Evolutionary conservation across 148 eudicot genomes (phyloP).

Genomic region (Heliamphora exappendiculata): DNA sequence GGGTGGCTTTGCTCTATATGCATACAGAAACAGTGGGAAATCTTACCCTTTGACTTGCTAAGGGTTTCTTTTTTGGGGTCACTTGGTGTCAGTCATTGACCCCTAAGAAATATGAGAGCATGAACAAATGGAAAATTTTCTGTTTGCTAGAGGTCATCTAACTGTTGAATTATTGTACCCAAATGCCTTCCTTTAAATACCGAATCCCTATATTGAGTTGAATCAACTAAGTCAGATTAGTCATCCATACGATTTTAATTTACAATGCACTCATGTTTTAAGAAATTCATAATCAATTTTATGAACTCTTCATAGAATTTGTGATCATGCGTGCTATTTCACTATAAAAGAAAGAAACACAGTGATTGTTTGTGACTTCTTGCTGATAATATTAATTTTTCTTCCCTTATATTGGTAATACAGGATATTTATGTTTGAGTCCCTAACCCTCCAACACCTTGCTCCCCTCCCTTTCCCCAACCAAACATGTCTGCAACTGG

Average conservation of each 20-base stretch:
- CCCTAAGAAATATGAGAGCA: not conserved
- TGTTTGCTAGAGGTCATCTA: no score
- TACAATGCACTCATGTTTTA: not conserved
- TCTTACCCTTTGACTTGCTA: not conserved
- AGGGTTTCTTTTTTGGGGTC: not conserved
- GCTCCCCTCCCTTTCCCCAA: no score
- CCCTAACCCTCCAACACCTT: no score
- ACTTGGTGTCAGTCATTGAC: not conserved
- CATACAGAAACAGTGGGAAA: not conserved
- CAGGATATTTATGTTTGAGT: no score
- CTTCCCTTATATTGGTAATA: no score
- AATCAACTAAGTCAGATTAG: not conserved
- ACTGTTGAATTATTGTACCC: no score
- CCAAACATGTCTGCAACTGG: no score
- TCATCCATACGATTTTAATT: not conserved
- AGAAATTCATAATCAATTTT: not conserved
- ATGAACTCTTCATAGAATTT: not conserved
- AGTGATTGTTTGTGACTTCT: no score
- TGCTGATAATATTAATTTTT: no score
- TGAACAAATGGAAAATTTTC: no score
- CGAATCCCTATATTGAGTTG: not conserved
- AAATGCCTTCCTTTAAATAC: not conserved
- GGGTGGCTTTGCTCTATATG: no score
- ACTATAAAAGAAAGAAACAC: no score
- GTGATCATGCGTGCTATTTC: not conserved